These are phyloP conservation scores for Cercospora brassicicola DNA, from an alignment of 2,329 filamentous ascomycete genomes.

Conservation along the genomic window DNA sequence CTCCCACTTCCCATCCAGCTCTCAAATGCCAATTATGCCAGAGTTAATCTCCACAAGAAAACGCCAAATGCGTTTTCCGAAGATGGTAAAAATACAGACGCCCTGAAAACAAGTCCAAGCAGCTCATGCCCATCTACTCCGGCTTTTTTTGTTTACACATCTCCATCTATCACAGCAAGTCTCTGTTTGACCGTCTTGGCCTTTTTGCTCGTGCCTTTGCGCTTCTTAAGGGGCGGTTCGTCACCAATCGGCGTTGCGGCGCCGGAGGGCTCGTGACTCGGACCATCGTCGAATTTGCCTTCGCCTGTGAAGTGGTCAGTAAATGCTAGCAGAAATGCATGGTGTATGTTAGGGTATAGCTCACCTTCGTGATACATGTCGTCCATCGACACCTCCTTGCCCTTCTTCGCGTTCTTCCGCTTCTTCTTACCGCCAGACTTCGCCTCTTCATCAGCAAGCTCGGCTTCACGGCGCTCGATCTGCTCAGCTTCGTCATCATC, in stretches of 20 bases:
- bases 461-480: slow-evolving; percentile 89
- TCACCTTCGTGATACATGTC: slow-evolving; percentile 98
- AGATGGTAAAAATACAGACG: neutral
- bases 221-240: slow-evolving; percentile 57
- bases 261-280: slow-evolving; percentile 76
- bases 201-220: slow-evolving; percentile 53
- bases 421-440: slow-evolving; percentile 55
- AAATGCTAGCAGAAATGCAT: neutral
- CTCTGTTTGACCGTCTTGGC: slow-evolving; percentile 54
- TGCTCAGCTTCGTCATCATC: slow-evolving; percentile 94
- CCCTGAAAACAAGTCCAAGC: neutral
- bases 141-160: slow-evolving; percentile 24
- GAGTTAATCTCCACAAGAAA: neutral
- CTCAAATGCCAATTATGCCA: neutral
- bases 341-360: neutral
- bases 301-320: slow-evolving; percentile 64
- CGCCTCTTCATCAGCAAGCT: slow-evolving; percentile 68
- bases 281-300: slow-evolving; percentile 93
- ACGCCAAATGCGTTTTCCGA: neutral
- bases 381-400: slow-evolving; percentile 69
- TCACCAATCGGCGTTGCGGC: slow-evolving; percentile 72
- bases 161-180: slow-evolving; percentile 51
- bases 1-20: neutral
- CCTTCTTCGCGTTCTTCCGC: slow-evolving; percentile 58
- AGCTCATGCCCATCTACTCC: neutral